A percentile compares a stretch with the other conserved stretches of the same genome.
These are phyloP conservation scores for Mycosphaerella sp. DNA, from an alignment of 2,329 filamentous ascomycete species.

Conservation along the genomic window DNA sequence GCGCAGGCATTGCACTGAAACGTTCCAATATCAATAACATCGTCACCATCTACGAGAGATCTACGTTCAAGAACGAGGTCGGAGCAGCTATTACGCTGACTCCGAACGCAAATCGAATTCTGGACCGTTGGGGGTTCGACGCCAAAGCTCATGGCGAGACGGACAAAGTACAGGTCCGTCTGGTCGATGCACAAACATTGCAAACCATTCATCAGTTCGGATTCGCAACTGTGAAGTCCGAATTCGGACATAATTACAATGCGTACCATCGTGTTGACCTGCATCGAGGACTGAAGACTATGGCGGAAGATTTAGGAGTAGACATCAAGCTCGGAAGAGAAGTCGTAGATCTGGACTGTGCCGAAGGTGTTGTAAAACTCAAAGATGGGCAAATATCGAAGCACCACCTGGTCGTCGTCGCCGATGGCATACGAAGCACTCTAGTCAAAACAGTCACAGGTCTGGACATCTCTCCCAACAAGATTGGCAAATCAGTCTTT, in stretches of 20 bases:
- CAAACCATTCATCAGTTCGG: slow-evolving; percentile 6
- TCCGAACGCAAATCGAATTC: slow-evolving; percentile 36
- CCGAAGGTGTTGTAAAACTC: slow-evolving; percentile 13
- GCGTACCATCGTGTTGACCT: slow-evolving; percentile 23
- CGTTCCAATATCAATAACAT: slow-evolving; percentile 13
- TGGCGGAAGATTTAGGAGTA: slow-evolving; percentile 13
- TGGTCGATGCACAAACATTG: slow-evolving; percentile 8
- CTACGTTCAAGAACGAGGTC: slow-evolving; percentile 37
- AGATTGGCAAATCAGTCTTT: slow-evolving; percentile 15
- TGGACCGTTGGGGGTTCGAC: slow-evolving; percentile 36
- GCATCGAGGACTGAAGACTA: slow-evolving; percentile 15
- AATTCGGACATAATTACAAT: slow-evolving; percentile 17
- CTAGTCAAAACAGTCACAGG: slow-evolving; percentile 8
- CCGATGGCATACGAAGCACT: slow-evolving; percentile 21
- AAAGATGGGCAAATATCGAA: slow-evolving; percentile 9
- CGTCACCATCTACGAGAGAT: slow-evolving; percentile 26
- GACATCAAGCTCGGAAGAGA: slow-evolving; percentile 14
- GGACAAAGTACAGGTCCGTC: slow-evolving; percentile 8
- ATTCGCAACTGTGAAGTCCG: slow-evolving; percentile 8
- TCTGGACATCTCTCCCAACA: not conserved
- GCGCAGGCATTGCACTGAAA: slow-evolving; percentile 19
- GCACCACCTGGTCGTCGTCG: slow-evolving; percentile 22
- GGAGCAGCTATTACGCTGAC: slow-evolving; percentile 40
- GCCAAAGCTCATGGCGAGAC: slow-evolving; percentile 19
- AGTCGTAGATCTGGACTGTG: slow-evolving; percentile 17